Evolutionary conservation across 2,329 filamentous ascomycete genomes (phyloP), one percentile per base, ranked within the genome.

Genomic region (Meredithiella fracta): DNA sequence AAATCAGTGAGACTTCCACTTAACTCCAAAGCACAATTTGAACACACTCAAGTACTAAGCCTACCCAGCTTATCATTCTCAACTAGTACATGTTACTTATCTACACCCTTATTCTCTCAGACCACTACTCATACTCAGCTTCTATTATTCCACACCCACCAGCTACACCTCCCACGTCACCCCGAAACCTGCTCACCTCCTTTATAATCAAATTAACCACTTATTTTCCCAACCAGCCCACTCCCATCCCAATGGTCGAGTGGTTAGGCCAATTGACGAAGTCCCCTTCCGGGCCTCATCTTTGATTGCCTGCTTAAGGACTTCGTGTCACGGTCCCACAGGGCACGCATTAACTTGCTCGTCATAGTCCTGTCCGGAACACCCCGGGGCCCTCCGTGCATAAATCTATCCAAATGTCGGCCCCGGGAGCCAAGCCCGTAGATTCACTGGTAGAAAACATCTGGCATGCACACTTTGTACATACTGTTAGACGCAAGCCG

Each of bases 261-360:
- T 34, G 25, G 52, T 54, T 54, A 54, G 38, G 52, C 38, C 52
- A 54, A 38, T 22, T n/a, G 23, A 44, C 38, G 11, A 47, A 17
- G 25, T 54, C 29, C 52, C 40, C 23, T 23, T 44, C 37, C 37
- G 7, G 23, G 22, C 23, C 6, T 5, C 15, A 49, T 49, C 38
- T 54, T 22, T 54, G 34, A 54, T 47, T 7, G 40, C 25, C 26
- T 47, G 31, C 37, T 47, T 26, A 49, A 49, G 22, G 44, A 15
- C 44, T 23, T 23, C 22, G 52, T 54, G 11, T 23, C 31, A 25
- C 37, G 25, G 34, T 54, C 52, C 8, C 40, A 47, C 52, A 47
- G 40, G 52, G 38, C 52, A 54, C 38, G 25, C 52, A 47, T 54
- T 54, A 44, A 54, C 25, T 54, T 54, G 52, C 52, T 54, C 38